Evolutionary conservation across 83 land plant species (phyloP).

Genomic region (Isoetes engelmannii): DNA sequence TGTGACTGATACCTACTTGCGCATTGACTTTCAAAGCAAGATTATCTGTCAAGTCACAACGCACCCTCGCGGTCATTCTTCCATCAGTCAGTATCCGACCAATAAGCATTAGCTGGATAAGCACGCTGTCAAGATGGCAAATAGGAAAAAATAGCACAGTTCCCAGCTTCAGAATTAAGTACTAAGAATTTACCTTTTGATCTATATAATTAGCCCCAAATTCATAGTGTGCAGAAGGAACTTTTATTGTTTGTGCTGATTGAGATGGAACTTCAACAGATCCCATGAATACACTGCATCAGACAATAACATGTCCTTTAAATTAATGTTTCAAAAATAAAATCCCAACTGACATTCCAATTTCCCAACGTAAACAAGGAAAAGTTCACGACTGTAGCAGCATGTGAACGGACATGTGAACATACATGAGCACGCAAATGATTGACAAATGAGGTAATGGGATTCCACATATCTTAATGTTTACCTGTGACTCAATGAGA

Average conservation of each 20-base stretch:
- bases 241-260: constrained; percentile 72
- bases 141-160: not conserved
- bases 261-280: constrained; percentile 85
- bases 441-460: not conserved
- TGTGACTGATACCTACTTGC: constrained; percentile 42
- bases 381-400: too few relatives aligned
- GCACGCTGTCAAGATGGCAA: constrained; percentile 1
- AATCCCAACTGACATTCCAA: not conserved
- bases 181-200: constrained; percentile 49
- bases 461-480: not conserved
- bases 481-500: constrained; percentile 91
- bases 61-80: constrained; percentile 80
- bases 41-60: constrained; percentile 77
- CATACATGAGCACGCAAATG: too few relatives aligned
- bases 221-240: constrained; percentile 90
- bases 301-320: constrained; percentile 16
- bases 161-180: not conserved
- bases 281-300: constrained; percentile 81
- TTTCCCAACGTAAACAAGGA: too few relatives aligned
- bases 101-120: constrained; percentile 75
- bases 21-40: constrained; percentile 86
- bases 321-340: not conserved
- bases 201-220: constrained; percentile 92
- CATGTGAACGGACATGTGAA: too few relatives aligned
- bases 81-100: constrained; percentile 95